These are phyloP conservation scores for Wickerhamomyces alni DNA, from an alignment of 805 yeast genomes.

Conservation along the genomic window DNA sequence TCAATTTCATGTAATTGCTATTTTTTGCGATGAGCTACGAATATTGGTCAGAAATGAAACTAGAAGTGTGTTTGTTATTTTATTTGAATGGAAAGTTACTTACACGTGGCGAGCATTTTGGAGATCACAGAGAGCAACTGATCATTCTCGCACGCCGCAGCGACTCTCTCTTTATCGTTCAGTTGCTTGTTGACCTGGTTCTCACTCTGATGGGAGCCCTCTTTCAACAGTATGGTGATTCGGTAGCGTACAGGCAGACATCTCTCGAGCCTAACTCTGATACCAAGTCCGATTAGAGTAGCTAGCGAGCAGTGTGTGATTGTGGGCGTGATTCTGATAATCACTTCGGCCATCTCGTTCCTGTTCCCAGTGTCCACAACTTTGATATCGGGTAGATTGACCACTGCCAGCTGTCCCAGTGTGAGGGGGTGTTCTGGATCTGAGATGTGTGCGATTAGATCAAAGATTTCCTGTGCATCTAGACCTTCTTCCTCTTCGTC, in stretches of 20 bases:
- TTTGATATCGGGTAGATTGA: conserved; percentile 72
- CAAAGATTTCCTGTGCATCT: conserved; percentile 87
- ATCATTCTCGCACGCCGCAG: conserved; percentile 97
- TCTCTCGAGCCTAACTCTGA: conserved; percentile 85
- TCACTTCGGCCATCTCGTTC: conserved; percentile 61
- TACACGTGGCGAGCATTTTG: conserved; percentile 85
- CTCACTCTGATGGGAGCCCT: conserved; percentile 95
- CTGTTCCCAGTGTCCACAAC: conserved; percentile 54
- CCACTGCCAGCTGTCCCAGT: conserved; percentile 90
- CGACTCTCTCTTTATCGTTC: conserved; percentile 95
- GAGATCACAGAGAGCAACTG: conserved; percentile 87
- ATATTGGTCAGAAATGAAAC: neutral
- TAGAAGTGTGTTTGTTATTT: neutral
- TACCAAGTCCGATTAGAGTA: conserved; percentile 91
- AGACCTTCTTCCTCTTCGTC: conserved; percentile 52
- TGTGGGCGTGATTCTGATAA: conserved; percentile 89
- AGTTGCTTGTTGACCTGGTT: conserved; percentile 93
- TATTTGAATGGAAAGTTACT: conserved; percentile 14
- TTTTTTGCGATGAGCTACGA: neutral
- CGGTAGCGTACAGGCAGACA: conserved; percentile 82
- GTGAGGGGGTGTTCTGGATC: conserved; percentile 98
- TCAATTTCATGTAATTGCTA: too few relatives aligned
- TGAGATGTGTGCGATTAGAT: conserved; percentile 75
- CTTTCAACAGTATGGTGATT: conserved; percentile 71
- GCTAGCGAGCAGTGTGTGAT: conserved; percentile 97